Percentiles rank a stretch among this genome's conserved stretches.
Conservation (phyloP, 2,329 filamentous ascomycete genomes). For the Aspergillus glaucus region DNA sequence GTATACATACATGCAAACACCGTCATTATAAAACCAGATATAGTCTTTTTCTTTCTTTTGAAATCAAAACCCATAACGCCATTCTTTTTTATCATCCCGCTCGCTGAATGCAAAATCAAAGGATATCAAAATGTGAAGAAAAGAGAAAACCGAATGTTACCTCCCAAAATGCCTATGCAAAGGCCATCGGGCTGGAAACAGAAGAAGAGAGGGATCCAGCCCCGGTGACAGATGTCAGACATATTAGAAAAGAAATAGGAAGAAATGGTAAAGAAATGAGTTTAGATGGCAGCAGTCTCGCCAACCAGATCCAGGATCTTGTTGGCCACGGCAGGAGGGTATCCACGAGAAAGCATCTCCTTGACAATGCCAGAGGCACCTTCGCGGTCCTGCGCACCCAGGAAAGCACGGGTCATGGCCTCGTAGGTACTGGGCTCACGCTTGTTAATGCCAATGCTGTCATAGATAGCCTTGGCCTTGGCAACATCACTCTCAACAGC, state of each 20-base stretch:
- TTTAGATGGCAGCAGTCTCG: slow-evolving; percentile 20
- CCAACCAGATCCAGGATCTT: slow-evolving; percentile 90
- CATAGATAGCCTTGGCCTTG: slow-evolving; percentile 73
- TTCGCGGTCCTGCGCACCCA: slow-evolving; percentile 73
- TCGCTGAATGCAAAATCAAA: slow-evolving; percentile 19
- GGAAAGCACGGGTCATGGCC: slow-evolving; percentile 91
- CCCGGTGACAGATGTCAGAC: slow-evolving; percentile 20
- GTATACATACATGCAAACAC: slow-evolving; percentile 15
- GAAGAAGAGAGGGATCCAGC: slow-evolving; percentile 29
- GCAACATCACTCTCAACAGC: slow-evolving; percentile 72
- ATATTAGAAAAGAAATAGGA: slow-evolving; percentile 11
- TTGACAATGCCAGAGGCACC: slow-evolving; percentile 71
- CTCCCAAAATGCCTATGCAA: slow-evolving; percentile 19
- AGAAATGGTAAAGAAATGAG: slow-evolving; percentile 7
- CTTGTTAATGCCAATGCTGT: slow-evolving; percentile 66
- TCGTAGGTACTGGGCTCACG: slow-evolving; percentile 98
- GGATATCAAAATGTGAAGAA: slow-evolving; percentile 2
- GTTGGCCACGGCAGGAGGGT: slow-evolving; percentile 83
- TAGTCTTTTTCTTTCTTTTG: slow-evolving; percentile 1
- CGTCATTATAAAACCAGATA: neutral
- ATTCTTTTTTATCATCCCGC: slow-evolving; percentile 1
- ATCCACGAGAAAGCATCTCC: slow-evolving; percentile 86
- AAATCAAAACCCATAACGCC: slow-evolving; percentile 13
- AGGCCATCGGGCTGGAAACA: slow-evolving; percentile 20
- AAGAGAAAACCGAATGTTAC: slow-evolving; percentile 13